Conservation (phyloP, 352 stramenopile species). For the Discostella stelligera region DNA sequence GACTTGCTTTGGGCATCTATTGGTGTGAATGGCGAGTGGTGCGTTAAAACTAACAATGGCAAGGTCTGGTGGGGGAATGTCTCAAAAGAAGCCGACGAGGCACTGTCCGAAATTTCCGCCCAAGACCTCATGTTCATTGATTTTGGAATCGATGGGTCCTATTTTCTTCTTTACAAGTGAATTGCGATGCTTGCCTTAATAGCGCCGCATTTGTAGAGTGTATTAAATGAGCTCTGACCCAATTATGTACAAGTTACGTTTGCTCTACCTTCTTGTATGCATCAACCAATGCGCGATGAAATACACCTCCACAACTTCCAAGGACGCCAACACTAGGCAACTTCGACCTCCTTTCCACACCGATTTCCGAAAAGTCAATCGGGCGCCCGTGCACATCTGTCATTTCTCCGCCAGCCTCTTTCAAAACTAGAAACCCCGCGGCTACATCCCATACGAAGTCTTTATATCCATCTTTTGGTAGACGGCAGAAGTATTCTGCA, state of each 20-base stretch:
- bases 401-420: slow-evolving; percentile 79
- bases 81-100: slow-evolving; percentile 53
- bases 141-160: slow-evolving; percentile 72
- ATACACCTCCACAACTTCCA: slow-evolving; percentile 43
- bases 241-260: not conserved
- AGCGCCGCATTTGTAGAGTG: not conserved
- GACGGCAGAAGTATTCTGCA: slow-evolving; percentile 63
- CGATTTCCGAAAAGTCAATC: slow-evolving; percentile 82
- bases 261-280: slow-evolving; percentile 32
- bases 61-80: slow-evolving; percentile 75
- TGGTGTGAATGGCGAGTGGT: slow-evolving; percentile 70
- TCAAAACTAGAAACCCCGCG: slow-evolving; percentile 65
- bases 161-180: slow-evolving; percentile 51
- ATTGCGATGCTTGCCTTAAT: not conserved
- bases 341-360: slow-evolving; percentile 43
- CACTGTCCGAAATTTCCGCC: slow-evolving; percentile 52
- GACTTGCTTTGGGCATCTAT: slow-evolving; percentile 68
- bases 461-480: slow-evolving; percentile 64
- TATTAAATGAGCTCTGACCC: not conserved
- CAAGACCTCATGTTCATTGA: slow-evolving; percentile 59
- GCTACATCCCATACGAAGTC: slow-evolving; percentile 85
- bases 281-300: slow-evolving; percentile 51
- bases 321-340: slow-evolving; percentile 60
- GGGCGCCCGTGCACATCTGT: slow-evolving; percentile 87
- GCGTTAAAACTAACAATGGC: slow-evolving; percentile 64